Percentiles rank a stretch among this genome's conserved stretches.
Evolutionary conservation across 164 flowering plant genomes (phyloP).

Genomic region (Protea cynaroides): DNA sequence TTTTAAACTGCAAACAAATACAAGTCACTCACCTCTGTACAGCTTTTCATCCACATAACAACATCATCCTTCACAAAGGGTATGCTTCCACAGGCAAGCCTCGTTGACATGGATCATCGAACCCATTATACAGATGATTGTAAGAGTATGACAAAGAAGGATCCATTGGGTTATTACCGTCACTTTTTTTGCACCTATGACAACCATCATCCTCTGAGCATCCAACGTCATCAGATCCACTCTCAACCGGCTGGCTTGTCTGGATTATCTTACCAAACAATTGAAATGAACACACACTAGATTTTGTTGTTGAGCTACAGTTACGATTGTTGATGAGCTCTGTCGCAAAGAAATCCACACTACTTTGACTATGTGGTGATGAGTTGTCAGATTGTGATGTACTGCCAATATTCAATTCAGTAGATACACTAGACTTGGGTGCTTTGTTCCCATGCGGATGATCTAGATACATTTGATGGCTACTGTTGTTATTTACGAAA

Average conservation of each 20-base stretch:
- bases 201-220: conserved; percentile 21
- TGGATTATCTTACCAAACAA: conserved; percentile 61
- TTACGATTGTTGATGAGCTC: conserved; percentile 23
- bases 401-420: conserved; percentile 48
- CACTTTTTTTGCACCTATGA: conserved; percentile 22
- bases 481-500: conserved; percentile 11
- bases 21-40: conserved; percentile 25
- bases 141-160: conserved; percentile 19
- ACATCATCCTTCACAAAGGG: conserved; percentile 10
- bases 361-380: conserved; percentile 44
- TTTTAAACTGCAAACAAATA: not conserved
- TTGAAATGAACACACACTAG: conserved; percentile 30
- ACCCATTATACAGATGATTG: conserved; percentile 18
- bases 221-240: conserved; percentile 20
- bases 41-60: conserved; percentile 20
- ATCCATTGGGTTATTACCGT: conserved; percentile 13
- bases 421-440: conserved; percentile 32
- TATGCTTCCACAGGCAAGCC: conserved; percentile 29
- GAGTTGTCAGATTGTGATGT: conserved; percentile 29
- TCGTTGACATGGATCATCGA: conserved; percentile 24
- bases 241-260: conserved; percentile 26
- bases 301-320: conserved; percentile 18
- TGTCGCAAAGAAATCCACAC: conserved; percentile 25
- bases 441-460: conserved; percentile 11
- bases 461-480: conserved; percentile 16